Conservation (phyloP, 176 grass and related monocot genomes). For the Chrysopogon serrulatus region DNA sequence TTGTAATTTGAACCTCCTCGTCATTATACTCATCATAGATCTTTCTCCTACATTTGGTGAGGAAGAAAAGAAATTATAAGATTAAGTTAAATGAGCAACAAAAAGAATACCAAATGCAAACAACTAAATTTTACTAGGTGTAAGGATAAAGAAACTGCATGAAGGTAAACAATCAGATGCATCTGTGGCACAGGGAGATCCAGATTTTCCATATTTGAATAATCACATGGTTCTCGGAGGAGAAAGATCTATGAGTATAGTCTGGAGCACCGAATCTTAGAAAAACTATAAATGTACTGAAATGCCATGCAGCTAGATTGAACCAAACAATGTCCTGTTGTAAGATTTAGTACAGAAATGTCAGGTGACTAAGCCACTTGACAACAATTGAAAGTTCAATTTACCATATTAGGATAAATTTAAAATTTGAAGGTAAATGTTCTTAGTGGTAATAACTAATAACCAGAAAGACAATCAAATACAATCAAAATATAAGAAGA, state of each 20-base stretch:
- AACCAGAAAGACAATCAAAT: not conserved
- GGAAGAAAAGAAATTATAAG: not conserved
- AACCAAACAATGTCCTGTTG: not conserved
- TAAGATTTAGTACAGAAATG: not conserved
- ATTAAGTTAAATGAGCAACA: slow-evolving; percentile 3
- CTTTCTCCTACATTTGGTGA: no score
- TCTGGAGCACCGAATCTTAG: not conserved
- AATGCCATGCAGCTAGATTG: not conserved
- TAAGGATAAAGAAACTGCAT: no score
- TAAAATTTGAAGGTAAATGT: not conserved
- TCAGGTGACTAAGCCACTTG: not conserved
- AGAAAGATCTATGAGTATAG: not conserved
- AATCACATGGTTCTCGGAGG: not conserved
- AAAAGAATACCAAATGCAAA: not conserved
- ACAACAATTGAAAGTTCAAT: not conserved
- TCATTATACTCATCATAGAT: slow-evolving; percentile 89
- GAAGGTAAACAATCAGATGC: not conserved
- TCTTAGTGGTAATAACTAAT: not conserved
- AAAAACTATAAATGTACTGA: not conserved
- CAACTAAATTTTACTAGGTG: not conserved
- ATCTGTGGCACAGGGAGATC: not conserved
- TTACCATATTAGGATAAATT: not conserved
- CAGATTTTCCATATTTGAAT: not conserved
- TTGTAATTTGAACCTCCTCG: slow-evolving; percentile 86
- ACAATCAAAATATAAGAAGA: not conserved